Base-by-base conservation (phyloP, 2,329 filamentous ascomycete species). In the Hypoxylon sp. region DNA sequence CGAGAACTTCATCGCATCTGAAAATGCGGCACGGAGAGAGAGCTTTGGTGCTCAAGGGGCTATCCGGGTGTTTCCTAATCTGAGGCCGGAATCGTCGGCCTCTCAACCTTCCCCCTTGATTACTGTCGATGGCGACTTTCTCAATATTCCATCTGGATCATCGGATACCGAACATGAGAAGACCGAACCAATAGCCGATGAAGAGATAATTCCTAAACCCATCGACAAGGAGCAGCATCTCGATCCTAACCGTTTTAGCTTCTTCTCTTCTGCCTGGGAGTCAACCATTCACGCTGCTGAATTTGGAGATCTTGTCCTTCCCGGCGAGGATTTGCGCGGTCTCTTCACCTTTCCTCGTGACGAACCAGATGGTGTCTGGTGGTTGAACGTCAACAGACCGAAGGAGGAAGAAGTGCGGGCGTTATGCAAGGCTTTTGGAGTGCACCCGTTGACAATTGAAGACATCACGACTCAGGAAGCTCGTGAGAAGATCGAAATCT, bases 401-500 rank as follows among this genome's bases (percentile, higher is more conserved):
- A 94, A 91, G 0, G 92, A 94, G 76, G 94, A 95, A 65, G 96
- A 98, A 78, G 90, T 97, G 19, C 89, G 90, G 46, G 91, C 91
- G 30, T 91, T 99, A 68, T 97, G 93, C 83, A 94, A 94, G 76
- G 94, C 96, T 3, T 99, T 99, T 80, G 93, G 93, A 13, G 92
- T 99, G 60, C 96, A 99, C 80, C 95, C 95, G 34, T 84, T 99
- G 79, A 99, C 96, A 0, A 93, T 95, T 41, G 96, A 99, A 80
- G 96, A 99, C 83, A 98, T 99, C 73, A 91, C 91, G 66, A 97
- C 93, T 0, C 94, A 98, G 78, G 96, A 99, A 81, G 92, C 94
- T 10, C 94, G 96, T 46, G 96, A 99, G 82, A 99, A 99, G 84
- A 97, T 99, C 61, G 96, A 99, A 80, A 86, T 99, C 23, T 99